These are phyloP conservation scores for Cercophora scortea DNA, from an alignment of 495 filamentous ascomycete species.

Conservation along the genomic window DNA sequence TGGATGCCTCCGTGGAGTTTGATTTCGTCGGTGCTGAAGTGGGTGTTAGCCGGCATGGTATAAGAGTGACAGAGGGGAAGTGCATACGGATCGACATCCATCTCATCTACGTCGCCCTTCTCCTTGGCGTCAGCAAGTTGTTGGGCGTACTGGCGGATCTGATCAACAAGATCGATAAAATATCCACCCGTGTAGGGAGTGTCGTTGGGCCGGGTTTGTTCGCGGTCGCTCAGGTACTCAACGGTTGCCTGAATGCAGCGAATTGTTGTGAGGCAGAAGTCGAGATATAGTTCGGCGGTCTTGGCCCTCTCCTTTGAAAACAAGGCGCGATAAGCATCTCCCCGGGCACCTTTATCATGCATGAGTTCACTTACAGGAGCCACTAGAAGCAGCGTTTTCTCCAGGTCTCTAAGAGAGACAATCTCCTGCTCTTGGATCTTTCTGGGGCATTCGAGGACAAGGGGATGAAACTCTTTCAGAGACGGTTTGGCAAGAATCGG, in stretches of 20 bases:
- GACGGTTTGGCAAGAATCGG: slow-evolving; percentile 40
- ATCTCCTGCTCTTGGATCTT: slow-evolving; percentile 76
- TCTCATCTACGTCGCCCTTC: slow-evolving; percentile 34
- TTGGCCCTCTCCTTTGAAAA: slow-evolving; percentile 67
- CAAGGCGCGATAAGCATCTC: slow-evolving; percentile 58
- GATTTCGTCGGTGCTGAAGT: slow-evolving; percentile 53
- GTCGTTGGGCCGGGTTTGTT: slow-evolving; percentile 72
- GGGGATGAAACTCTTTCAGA: slow-evolving; percentile 70
- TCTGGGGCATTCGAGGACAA: slow-evolving; percentile 64
- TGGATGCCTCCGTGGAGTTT: slow-evolving; percentile 68
- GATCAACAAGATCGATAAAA: slow-evolving; percentile 86
- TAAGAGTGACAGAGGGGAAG: not conserved
- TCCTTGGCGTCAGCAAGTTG: slow-evolving; percentile 45
- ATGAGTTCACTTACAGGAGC: slow-evolving; percentile 72
- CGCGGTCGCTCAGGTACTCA: slow-evolving; percentile 67
- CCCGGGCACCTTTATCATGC: slow-evolving; percentile 42
- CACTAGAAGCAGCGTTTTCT: slow-evolving; percentile 80
- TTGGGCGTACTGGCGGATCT: slow-evolving; percentile 67
- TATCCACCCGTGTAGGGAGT: slow-evolving; percentile 86
- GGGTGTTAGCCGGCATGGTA: slow-evolving; percentile 31
- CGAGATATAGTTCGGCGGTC: slow-evolving; percentile 60
- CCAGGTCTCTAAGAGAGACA: slow-evolving; percentile 75
- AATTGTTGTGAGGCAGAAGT: slow-evolving; percentile 81
- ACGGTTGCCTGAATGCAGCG: slow-evolving; percentile 78
- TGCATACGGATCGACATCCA: slow-evolving; percentile 49